Evolutionary conservation across 2,329 filamentous ascomycete genomes (phyloP).

Genomic region (Fusarium piperis): DNA sequence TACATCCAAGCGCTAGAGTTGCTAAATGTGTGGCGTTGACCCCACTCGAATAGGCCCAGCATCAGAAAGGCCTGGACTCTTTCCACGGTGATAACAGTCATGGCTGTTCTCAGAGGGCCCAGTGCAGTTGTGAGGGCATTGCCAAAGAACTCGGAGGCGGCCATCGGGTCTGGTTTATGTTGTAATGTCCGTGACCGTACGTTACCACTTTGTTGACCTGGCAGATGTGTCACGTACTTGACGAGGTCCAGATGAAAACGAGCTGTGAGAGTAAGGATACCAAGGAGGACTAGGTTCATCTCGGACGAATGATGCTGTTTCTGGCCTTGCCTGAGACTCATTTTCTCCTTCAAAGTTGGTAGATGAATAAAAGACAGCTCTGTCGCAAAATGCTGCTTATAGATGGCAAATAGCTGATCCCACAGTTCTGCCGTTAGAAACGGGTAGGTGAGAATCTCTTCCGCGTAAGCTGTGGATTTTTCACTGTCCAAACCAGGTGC

Average conservation of each 20-base stretch:
- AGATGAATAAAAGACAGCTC: conserved; percentile 78
- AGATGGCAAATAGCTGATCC: conserved; percentile 75
- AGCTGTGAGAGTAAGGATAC: conserved; percentile 74
- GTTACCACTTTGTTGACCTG: conserved; percentile 46
- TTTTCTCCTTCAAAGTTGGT: conserved; percentile 66
- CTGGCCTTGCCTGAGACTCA: conserved; percentile 53
- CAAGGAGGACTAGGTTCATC: conserved; percentile 68
- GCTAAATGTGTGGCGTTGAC: conserved; percentile 62
- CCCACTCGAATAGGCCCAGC: conserved; percentile 78
- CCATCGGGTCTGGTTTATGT: conserved; percentile 58
- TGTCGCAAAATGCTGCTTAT: conserved; percentile 75
- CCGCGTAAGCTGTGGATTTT: conserved; percentile 52
- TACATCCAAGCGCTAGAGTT: conserved; percentile 73
- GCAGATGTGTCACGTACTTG: conserved; percentile 59
- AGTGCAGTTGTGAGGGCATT: conserved; percentile 64
- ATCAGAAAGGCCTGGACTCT: conserved; percentile 75
- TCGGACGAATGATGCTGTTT: conserved; percentile 54
- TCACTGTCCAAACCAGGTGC: conserved; percentile 51
- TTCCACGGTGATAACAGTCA: conserved; percentile 66
- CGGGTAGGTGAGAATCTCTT: conserved; percentile 69
- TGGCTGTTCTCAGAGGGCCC: conserved; percentile 57
- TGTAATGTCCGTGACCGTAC: conserved; percentile 48
- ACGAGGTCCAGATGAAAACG: conserved; percentile 72
- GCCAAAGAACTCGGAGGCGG: conserved; percentile 73
- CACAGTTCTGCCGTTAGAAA: conserved; percentile 73